phyloP scores from a whole-genome alignment of 805 yeast genomes.

The Starmerella apis region DNA sequence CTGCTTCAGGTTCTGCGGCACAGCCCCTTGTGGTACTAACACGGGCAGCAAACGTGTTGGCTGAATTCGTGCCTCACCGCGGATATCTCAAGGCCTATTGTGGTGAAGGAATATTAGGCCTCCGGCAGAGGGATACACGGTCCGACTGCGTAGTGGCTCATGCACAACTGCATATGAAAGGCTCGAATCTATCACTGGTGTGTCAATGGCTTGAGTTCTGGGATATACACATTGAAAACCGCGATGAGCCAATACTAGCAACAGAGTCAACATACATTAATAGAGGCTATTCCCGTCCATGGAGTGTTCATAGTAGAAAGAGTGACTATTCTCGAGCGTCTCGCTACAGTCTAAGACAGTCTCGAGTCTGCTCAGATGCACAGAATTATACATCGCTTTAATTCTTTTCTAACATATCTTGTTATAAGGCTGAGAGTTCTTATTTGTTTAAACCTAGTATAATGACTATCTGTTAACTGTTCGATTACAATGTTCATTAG shows the following conservation, averaged over 20 bases:
- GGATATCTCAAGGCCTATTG: background rate
- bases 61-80: slow-evolving; percentile 4
- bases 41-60: slow-evolving; percentile 7
- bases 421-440: too few relatives aligned
- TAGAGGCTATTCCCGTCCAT: background rate
- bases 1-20: background rate
- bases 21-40: slow-evolving; percentile 10
- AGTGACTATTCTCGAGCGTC: background rate
- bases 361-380: too few relatives aligned
- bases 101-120: background rate
- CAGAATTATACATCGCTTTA: too few relatives aligned
- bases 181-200: slow-evolving; percentile 1
- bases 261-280: background rate
- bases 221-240: slow-evolving; percentile 2
- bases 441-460: too few relatives aligned
- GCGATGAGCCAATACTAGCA: background rate
- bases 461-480: too few relatives aligned
- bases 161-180: slow-evolving; percentile 13
- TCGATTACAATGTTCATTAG: too few relatives aligned
- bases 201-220: slow-evolving; percentile 13
- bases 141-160: background rate
- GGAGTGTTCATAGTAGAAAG: background rate
- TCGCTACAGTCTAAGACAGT: background rate
- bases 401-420: too few relatives aligned
- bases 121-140: background rate